Evolutionary conservation across 1,139 yeast species (phyloP).

Genomic region (Candida sojae): DNA sequence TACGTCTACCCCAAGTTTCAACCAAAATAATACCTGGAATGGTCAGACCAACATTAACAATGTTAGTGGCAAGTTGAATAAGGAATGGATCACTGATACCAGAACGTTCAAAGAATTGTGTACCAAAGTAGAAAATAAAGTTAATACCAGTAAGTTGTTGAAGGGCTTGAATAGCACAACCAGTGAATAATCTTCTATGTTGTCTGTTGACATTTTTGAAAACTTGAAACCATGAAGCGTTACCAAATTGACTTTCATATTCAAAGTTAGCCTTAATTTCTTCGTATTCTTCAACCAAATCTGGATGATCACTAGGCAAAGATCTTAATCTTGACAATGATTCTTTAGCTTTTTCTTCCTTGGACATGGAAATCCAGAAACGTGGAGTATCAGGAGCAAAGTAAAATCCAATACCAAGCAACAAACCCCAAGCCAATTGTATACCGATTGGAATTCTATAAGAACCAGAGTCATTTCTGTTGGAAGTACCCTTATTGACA

Average conservation of each 20-base stretch:
- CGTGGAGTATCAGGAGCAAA: slow-evolving; percentile 82
- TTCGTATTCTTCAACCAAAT: slow-evolving; percentile 38
- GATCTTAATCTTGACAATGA: slow-evolving; percentile 36
- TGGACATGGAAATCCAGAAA: slow-evolving; percentile 56
- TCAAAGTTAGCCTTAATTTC: slow-evolving; percentile 42
- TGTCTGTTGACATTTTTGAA: slow-evolving; percentile 37
- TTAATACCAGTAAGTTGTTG: slow-evolving; percentile 78
- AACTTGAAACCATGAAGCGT: slow-evolving; percentile 34
- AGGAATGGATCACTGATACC: slow-evolving; percentile 49
- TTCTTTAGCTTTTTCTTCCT: slow-evolving; percentile 55
- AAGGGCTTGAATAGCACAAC: slow-evolving; percentile 44
- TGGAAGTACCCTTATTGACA: slow-evolving; percentile 60
- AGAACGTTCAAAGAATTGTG: slow-evolving; percentile 61
- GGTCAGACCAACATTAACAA: slow-evolving; percentile 40
- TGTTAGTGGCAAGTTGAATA: slow-evolving; percentile 35
- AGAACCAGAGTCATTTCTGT: slow-evolving; percentile 50
- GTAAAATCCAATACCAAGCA: slow-evolving; percentile 47
- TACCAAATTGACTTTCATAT: slow-evolving; percentile 31
- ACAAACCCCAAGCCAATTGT: slow-evolving; percentile 43
- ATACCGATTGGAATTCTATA: slow-evolving; percentile 69
- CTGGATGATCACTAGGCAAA: slow-evolving; percentile 41
- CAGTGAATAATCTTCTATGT: slow-evolving; percentile 36
- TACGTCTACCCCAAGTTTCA: slow-evolving; percentile 41
- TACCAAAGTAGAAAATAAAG: slow-evolving; percentile 70
- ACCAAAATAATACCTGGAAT: slow-evolving; percentile 39